phyloP scores from a whole-genome alignment of 192 early-diverging fungal species.

The Funneliformis mosseae region DNA sequence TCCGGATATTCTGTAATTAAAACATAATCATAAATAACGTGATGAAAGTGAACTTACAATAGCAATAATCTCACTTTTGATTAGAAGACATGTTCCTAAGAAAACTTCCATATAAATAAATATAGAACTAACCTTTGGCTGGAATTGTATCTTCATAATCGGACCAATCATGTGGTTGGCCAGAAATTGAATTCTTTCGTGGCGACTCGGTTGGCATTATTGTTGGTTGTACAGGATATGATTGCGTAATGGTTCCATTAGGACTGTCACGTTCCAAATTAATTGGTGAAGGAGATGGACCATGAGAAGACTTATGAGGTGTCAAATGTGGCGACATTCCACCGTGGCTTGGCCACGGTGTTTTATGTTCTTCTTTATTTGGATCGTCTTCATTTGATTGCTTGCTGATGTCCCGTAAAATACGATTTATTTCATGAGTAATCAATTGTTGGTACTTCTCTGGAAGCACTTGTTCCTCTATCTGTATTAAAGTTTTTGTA shows the following conservation, averaged over 20 bases:
- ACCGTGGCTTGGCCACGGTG: not conserved
- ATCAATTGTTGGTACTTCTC: conserved; percentile 75
- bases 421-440: conserved; percentile 81
- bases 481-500: conserved; percentile 45
- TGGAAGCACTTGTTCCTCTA: conserved; percentile 77
- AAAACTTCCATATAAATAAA: not conserved
- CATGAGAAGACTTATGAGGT: conserved; percentile 12
- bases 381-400: conserved; percentile 55
- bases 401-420: conserved; percentile 73
- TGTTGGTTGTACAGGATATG: not conserved
- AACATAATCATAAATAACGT: not conserved
- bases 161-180: not conserved
- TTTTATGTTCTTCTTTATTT: conserved; percentile 56
- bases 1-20: conserved; percentile 51
- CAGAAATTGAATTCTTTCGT: conserved; percentile 25
- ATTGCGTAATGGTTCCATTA: not conserved
- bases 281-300: not conserved
- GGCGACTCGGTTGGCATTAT: not conserved
- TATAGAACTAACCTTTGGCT: conserved; percentile 9
- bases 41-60: not conserved
- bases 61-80: no score
- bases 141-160: conserved; percentile 20
- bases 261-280: conserved; percentile 8
- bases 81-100: no score
- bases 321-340: not conserved